These are phyloP conservation scores for Agaricus sinodeliciosus DNA, from an alignment of 768 basidiomycete species.

Conservation along the genomic window DNA sequence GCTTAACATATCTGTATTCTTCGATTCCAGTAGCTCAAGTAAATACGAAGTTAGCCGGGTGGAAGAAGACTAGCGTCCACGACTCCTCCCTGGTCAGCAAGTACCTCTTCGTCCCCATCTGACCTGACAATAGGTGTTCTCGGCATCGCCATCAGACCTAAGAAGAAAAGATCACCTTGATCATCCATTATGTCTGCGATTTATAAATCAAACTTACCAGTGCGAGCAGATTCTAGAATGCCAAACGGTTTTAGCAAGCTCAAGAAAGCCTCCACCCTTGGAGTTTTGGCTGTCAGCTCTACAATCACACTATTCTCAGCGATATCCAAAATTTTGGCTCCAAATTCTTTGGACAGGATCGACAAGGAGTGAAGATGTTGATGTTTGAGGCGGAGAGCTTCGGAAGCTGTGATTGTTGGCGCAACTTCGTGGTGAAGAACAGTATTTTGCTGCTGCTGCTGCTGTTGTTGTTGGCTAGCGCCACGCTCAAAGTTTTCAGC, in stretches of 20 bases:
- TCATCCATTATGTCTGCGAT: not conserved
- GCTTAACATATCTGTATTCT: not conserved
- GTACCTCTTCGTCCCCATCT: slow-evolving; percentile 50
- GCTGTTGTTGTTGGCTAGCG: slow-evolving; percentile 28
- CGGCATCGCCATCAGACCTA: slow-evolving; percentile 98
- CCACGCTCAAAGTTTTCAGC: slow-evolving; percentile 75
- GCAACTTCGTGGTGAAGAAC: slow-evolving; percentile 12
- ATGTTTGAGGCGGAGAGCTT: slow-evolving; percentile 86
- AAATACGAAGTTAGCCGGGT: slow-evolving; percentile 54
- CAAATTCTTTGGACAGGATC: slow-evolving; percentile 80
- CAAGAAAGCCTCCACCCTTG: slow-evolving; percentile 89
- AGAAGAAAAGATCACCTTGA: not conserved
- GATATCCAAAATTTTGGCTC: slow-evolving; percentile 90
- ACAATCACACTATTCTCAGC: slow-evolving; percentile 93
- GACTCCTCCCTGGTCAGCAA: slow-evolving; percentile 41
- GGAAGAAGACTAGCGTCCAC: slow-evolving; percentile 92
- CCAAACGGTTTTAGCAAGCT: slow-evolving; percentile 90
- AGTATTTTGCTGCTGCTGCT: not conserved
- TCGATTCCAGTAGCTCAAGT: not conserved
- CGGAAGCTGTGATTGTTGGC: slow-evolving; percentile 59
- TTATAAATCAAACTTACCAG: slow-evolving; percentile 49
- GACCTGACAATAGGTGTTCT: slow-evolving; percentile 73
- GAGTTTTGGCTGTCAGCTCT: slow-evolving; percentile 90
- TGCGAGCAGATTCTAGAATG: slow-evolving; percentile 89
- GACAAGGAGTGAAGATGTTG: slow-evolving; percentile 85